Percentiles rank a stretch among this genome's conserved stretches.
Evolutionary conservation across 1,284 basidiomycete species (phyloP).

Genomic region (Boletellus sp.): DNA sequence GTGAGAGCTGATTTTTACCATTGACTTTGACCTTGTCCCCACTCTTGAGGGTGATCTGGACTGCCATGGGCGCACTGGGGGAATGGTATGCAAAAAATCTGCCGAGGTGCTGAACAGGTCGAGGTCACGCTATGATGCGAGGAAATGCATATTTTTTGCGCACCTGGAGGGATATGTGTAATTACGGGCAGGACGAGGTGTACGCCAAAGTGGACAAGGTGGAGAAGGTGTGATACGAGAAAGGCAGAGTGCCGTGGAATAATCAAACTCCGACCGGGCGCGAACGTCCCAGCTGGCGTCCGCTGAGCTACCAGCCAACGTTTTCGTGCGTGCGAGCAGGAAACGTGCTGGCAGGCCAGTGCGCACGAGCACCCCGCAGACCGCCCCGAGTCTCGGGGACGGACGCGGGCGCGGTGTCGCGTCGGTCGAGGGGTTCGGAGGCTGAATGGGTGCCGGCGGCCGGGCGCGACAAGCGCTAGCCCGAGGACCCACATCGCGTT

Average conservation of each 20-base stretch:
- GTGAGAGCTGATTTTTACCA: constrained; percentile 48
- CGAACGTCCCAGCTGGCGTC: constrained; percentile 25
- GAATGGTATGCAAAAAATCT: constrained; percentile 27
- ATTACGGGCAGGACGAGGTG: constrained; percentile 21
- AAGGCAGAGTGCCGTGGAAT: constrained; percentile 26
- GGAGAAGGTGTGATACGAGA: constrained; percentile 32
- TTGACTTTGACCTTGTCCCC: constrained; percentile 80
- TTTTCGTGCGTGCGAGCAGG: neutral
- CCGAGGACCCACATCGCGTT: constrained; percentile 8
- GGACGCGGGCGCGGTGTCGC: neutral
- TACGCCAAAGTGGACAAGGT: constrained; percentile 36
- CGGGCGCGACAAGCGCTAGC: neutral
- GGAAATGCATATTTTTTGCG: constrained; percentile 22
- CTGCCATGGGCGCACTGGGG: constrained; percentile 22
- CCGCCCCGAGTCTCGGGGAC: neutral
- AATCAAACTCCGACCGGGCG: constrained; percentile 37
- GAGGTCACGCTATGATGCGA: constrained; percentile 3
- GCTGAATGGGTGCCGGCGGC: constrained; percentile 17
- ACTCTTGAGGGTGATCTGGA: constrained; percentile 55
- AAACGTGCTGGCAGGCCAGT: neutral
- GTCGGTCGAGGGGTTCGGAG: constrained; percentile 11
- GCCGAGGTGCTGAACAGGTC: constrained; percentile 2
- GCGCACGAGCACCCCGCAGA: neutral
- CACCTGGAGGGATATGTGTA: constrained; percentile 22
- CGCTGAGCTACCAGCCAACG: neutral